phyloP scores from a whole-genome alignment of 1,284 basidiomycete species.

The Cerioporus squamosus region DNA sequence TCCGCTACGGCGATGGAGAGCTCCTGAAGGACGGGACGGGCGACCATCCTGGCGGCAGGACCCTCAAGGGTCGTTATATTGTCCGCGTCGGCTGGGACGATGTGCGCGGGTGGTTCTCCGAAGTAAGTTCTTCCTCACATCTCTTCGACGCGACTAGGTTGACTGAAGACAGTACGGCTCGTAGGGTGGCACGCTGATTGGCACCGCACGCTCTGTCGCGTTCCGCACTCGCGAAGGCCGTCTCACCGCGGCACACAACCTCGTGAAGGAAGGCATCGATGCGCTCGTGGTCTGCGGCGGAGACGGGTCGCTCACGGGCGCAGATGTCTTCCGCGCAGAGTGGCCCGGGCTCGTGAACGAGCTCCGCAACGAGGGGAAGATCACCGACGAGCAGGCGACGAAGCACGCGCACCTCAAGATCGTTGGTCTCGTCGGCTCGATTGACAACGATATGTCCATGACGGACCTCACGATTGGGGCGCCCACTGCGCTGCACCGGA shows the following conservation, averaged over 20 bases:
- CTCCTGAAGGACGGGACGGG: slow-evolving; percentile 91
- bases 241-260: slow-evolving; percentile 84
- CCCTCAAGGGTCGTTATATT: slow-evolving; percentile 91
- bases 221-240: slow-evolving; percentile 92
- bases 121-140: slow-evolving; percentile 51
- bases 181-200: slow-evolving; percentile 96
- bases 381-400: slow-evolving; percentile 75
- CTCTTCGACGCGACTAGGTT: slow-evolving; percentile 9
- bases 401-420: slow-evolving; percentile 89
- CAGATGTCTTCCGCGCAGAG: slow-evolving; percentile 91
- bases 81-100: slow-evolving; percentile 99
- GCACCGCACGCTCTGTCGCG: slow-evolving; percentile 88
- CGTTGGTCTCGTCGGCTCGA: slow-evolving; percentile 96
- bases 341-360: slow-evolving; percentile 87
- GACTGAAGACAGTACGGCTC: neutral
- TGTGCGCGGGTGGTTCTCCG: slow-evolving; percentile 92
- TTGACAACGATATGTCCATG: slow-evolving; percentile 99
- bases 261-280: slow-evolving; percentile 96
- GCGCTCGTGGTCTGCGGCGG: slow-evolving; percentile 97
- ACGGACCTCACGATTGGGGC: slow-evolving; percentile 98
- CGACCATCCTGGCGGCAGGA: slow-evolving; percentile 70
- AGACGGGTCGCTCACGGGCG: slow-evolving; percentile 95
- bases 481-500: slow-evolving; percentile 92
- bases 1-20: slow-evolving; percentile 91
- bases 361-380: slow-evolving; percentile 68